Evolutionary conservation across 495 filamentous ascomycete species (phyloP).

Genomic region (Neurospora discreta): DNA sequence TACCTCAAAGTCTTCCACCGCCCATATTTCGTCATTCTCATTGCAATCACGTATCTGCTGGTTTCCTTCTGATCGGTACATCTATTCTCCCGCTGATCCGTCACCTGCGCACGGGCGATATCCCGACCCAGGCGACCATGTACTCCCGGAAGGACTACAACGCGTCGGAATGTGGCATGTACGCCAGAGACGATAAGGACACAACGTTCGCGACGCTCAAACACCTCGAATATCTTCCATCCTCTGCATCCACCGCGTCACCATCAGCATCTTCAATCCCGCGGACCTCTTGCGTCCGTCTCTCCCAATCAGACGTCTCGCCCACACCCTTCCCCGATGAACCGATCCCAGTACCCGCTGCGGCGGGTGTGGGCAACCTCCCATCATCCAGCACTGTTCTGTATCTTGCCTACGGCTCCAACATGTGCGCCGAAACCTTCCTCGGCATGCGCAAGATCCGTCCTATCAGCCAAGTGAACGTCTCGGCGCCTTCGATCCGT

Average conservation of each 20-base stretch:
- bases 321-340: conserved; percentile 17
- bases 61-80: not conserved
- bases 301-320: conserved; percentile 19
- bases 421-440: conserved; percentile 68
- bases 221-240: not conserved
- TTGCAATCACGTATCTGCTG: not conserved
- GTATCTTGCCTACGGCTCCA: conserved; percentile 94
- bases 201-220: not conserved
- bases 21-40: not conserved
- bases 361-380: not conserved
- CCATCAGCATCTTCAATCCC: conserved; percentile 1
- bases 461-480: conserved; percentile 67
- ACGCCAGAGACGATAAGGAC: not conserved
- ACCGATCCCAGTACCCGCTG: conserved; percentile 10
- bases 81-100: not conserved
- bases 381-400: conserved; percentile 45
- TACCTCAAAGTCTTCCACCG: not conserved
- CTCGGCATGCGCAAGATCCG: conserved; percentile 61
- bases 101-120: not conserved
- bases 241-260: not conserved
- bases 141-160: not conserved
- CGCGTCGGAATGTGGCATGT: not conserved
- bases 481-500: conserved; percentile 62
- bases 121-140: not conserved
- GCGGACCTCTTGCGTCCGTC: conserved; percentile 12